Evolutionary conservation across 2,329 filamentous ascomycete species (phyloP).

Genomic region (Ascochyta pisi): DNA sequence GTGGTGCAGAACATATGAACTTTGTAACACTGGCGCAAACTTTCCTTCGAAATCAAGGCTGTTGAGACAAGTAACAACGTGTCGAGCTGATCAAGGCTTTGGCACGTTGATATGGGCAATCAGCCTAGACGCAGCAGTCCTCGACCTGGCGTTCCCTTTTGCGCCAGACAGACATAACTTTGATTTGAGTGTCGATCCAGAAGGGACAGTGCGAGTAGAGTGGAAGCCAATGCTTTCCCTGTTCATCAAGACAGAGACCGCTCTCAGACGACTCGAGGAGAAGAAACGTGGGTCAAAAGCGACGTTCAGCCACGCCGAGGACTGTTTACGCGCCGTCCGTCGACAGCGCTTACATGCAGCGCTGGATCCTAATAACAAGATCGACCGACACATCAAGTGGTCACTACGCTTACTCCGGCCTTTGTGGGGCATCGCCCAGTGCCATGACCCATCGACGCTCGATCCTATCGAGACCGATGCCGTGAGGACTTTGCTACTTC

Average conservation of each 20-base stretch:
- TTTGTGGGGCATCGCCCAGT: constrained; percentile 28
- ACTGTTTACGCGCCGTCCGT: constrained; percentile 38
- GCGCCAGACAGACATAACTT: constrained; percentile 13
- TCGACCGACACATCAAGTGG: constrained; percentile 32
- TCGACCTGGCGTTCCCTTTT: constrained; percentile 32
- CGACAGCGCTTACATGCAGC: constrained; percentile 29
- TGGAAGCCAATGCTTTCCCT: constrained; percentile 36
- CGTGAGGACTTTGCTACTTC: constrained; percentile 22
- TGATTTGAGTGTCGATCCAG: constrained; percentile 19
- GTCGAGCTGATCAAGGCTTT: constrained; percentile 16
- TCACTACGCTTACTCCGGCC: constrained; percentile 27
- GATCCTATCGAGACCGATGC: constrained; percentile 30
- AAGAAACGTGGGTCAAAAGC: constrained; percentile 23
- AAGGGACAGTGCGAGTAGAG: constrained; percentile 14
- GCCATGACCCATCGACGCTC: constrained; percentile 17
- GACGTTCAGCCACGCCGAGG: constrained; percentile 35
- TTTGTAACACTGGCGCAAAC: neutral
- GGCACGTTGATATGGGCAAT: constrained; percentile 37
- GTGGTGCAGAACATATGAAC: too few relatives aligned
- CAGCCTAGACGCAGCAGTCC: constrained; percentile 32
- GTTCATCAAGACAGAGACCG: constrained; percentile 34
- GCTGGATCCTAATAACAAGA: constrained; percentile 19
- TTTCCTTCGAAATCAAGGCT: neutral
- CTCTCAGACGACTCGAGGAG: constrained; percentile 29
- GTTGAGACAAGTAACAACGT: constrained; percentile 17